Evolutionary conservation across 176 grass and related monocot genomes (phyloP), one percentile per base, ranked within the genome.

Genomic region (Triticum turgidum): DNA sequence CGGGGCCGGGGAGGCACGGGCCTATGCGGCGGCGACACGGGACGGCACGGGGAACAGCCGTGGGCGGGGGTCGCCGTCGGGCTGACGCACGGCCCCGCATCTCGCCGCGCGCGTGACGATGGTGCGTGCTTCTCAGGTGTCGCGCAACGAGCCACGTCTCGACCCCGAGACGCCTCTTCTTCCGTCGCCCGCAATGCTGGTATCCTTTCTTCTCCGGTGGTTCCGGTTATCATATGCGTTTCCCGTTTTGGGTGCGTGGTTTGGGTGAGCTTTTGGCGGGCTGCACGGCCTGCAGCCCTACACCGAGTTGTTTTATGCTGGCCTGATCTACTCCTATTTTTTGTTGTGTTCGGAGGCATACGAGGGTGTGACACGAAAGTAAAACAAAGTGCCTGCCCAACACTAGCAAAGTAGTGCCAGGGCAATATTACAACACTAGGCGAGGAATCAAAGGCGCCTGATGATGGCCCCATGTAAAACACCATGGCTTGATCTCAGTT

Each of bases 121-220:
- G 18, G 64, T 2, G 84, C 52, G 20, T 22, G 66, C 11, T 65
- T 85, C 89, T 93, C 61, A 93, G 89, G 82, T 91, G 86, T 96
- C 82, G 73, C 49, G 77, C 78, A 89, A 85, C 63, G 54, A 89
- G 86, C 75, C 65, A 71, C 87, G 44, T 0, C 44, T 45, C 44
- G 76, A 61, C 52, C 42, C 75, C 88, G 84, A 93, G 76, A 66
- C 82, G 89, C 81, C 87, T 90, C 91, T 64, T 89, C 54, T n/a
- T 65, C 65, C 64, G 5, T 8, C 22, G 14, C 56, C 69, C 52
- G 18, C 52, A 58, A 20, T 76, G 6, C 4, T 42, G 10, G 2
- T 42, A 41, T 37, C 6, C 27, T 7, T 17, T 72, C 24, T 84
- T 76, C 76, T 52, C 7, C 33, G 44, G 4, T 45, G 69, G 20